These are phyloP conservation scores for Microsporum audouinii DNA, from an alignment of 2,329 filamentous ascomycete species.

Conservation along the genomic window DNA sequence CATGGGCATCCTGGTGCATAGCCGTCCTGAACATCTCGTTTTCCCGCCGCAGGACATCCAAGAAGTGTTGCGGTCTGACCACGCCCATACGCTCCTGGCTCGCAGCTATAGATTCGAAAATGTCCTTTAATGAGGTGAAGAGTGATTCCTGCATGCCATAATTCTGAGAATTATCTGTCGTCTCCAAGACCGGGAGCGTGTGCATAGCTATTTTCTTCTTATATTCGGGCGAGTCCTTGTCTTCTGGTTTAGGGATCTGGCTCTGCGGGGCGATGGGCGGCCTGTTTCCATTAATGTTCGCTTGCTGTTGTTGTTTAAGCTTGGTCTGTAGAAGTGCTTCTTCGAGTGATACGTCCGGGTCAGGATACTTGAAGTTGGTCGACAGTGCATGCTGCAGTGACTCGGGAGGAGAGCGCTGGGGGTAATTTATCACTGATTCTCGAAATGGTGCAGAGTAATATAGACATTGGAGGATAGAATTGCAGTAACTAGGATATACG, in stretches of 20 bases:
- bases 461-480: conserved; percentile 93
- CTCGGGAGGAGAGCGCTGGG: conserved; percentile 57
- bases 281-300: conserved; percentile 14
- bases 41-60: conserved; percentile 85
- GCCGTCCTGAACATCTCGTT: conserved; percentile 96
- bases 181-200: conserved; percentile 73
- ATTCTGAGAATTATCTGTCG: conserved; percentile 65
- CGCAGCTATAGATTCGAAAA: conserved; percentile 80
- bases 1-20: conserved; percentile 97
- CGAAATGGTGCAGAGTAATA: conserved; percentile 93
- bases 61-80: conserved; percentile 79
- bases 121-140: conserved; percentile 90
- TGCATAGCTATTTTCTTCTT: conserved; percentile 94
- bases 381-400: conserved; percentile 49
- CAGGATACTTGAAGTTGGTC: conserved; percentile 45
- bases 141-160: conserved; percentile 93
- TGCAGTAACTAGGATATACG: conserved; percentile 66
- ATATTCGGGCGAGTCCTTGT: conserved; percentile 91
- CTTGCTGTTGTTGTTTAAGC: conserved; percentile 30
- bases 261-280: conserved; percentile 37
- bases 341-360: conserved; percentile 45
- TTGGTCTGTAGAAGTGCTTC: conserved; percentile 38
- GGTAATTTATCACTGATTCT: conserved; percentile 87
- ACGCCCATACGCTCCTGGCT: conserved; percentile 76
- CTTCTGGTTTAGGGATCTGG: conserved; percentile 61